Base-by-base conservation (phyloP, 306 rosid species). In the Vigna trinervia region DNA sequence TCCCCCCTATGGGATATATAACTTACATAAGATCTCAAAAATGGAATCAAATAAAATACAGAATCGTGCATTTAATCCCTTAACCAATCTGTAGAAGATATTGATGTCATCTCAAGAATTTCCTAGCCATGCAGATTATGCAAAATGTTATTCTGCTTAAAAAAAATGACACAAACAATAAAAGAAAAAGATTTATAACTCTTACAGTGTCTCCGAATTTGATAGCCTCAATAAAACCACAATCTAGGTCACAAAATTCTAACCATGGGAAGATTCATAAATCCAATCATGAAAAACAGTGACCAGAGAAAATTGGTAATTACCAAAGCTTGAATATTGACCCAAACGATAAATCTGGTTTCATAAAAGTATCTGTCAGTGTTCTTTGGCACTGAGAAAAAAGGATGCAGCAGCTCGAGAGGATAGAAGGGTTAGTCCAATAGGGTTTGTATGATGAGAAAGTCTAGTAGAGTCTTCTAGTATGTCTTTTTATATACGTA, bases 41-140 rank as follows among this genome's bases (percentile, higher is more conserved):
- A 57, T n/a, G 23, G 19, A 69, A 75, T 59, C 64, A 34, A 69
- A 36, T 13, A 22, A 76, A 76, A 82, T 28, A 11, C 54, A 53
- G 20, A 13, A 36, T 4, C 68, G 1, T 12, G 39, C 36, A 51
- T 51, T 32, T 53, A 76, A 81, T 69, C 78, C 45, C 52, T 51
- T 69, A 43, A 69, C 62, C 78, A 72, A 70, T 62, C 58, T 38
- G 32, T 20, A 61, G 45, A 65, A 76, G 38, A 54, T 52, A 70
- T 62, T 46, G 45, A 62, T 77, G 48, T 53, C 15, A 14, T 58
- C 50, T 59, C 45, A 45, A 76, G 62, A 51, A 60, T 71, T 76
- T 69, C 71, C 66, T 12, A 81, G 45, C 68, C 13, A 34, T 69
- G 58, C 56, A 81, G 77, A 61, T 69, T 22, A 46, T 59, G 64